Evolutionary conservation across 2,329 filamentous ascomycete species (phyloP).

Genomic region (Blumeria hordei): DNA sequence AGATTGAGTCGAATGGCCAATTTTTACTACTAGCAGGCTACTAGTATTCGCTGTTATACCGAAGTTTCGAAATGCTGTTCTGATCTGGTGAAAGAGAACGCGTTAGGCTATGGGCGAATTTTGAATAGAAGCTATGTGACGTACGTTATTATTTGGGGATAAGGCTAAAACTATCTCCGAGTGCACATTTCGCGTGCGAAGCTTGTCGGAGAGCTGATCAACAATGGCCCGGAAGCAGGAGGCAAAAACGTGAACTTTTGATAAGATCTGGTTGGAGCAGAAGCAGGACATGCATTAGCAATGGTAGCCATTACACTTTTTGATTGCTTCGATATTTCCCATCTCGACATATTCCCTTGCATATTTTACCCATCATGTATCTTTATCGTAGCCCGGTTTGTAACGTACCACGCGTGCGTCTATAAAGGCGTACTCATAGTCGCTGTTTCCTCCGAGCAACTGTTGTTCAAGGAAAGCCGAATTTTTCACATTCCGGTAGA

Average conservation of each 20-base stretch:
- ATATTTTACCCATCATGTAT: background rate
- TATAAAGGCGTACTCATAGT: slow-evolving; percentile 84
- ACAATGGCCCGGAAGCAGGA: slow-evolving; percentile 26
- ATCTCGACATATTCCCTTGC: background rate
- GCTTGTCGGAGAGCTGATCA: slow-evolving; percentile 17
- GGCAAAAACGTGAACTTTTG: slow-evolving; percentile 22
- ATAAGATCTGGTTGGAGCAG: slow-evolving; percentile 19
- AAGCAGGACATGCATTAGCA: background rate
- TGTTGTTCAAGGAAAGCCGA: slow-evolving; percentile 56
- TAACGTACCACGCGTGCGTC: slow-evolving; percentile 51
- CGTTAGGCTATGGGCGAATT: too few species aligned
- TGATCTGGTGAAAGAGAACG: background rate
- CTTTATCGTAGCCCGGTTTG: slow-evolving; percentile 4
- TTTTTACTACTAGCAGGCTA: background rate
- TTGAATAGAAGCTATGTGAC: slow-evolving; percentile 1
- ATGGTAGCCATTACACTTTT: background rate
- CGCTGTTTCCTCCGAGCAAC: slow-evolving; percentile 58
- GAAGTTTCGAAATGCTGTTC: background rate
- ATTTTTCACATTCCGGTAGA: slow-evolving; percentile 60
- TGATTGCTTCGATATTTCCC: background rate
- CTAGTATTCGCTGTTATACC: background rate
- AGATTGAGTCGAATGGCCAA: background rate
- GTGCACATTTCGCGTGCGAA: slow-evolving; percentile 28
- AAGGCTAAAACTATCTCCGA: slow-evolving; percentile 31
- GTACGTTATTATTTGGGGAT: slow-evolving; percentile 28